Evolutionary conservation across 495 filamentous ascomycete genomes (phyloP).

Genomic region (Podospora bellae-mahoneyi): DNA sequence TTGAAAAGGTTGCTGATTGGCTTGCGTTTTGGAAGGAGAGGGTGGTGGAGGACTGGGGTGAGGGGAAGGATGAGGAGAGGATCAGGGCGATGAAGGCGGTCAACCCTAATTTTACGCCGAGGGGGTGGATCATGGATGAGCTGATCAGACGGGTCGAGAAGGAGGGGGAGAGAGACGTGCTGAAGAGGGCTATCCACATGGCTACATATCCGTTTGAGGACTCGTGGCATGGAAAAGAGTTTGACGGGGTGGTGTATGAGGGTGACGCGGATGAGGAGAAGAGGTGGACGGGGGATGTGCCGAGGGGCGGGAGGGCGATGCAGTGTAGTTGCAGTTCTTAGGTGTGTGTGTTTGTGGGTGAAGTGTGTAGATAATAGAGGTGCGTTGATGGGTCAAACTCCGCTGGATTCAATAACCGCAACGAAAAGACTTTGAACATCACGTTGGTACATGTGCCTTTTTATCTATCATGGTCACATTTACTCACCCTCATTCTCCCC

Average conservation of each 20-base stretch:
- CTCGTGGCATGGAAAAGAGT: slow-evolving; percentile 54
- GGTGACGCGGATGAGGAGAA: slow-evolving; percentile 64
- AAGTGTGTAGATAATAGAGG: no score
- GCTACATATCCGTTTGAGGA: slow-evolving; percentile 80
- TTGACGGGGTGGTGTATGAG: slow-evolving; percentile 38
- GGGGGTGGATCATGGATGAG: slow-evolving; percentile 91
- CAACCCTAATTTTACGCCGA: slow-evolving; percentile 88
- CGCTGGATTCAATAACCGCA: no score
- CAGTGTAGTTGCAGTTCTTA: slow-evolving; percentile 81
- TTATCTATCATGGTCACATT: no score
- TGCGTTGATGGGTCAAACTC: no score
- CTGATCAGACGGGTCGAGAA: slow-evolving; percentile 84
- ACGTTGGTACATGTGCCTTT: no score
- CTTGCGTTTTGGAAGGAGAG: slow-evolving; percentile 66
- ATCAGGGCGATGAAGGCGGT: slow-evolving; percentile 71
- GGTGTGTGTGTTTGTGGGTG: background rate
- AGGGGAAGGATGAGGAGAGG: slow-evolving; percentile 57
- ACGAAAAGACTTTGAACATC: no score
- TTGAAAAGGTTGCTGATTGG: slow-evolving; percentile 67
- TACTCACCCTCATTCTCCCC: background rate
- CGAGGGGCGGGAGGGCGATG: slow-evolving; percentile 68
- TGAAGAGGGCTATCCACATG: slow-evolving; percentile 74
- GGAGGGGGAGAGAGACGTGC: slow-evolving; percentile 72
- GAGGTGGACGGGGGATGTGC: slow-evolving; percentile 86
- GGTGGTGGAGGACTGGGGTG: slow-evolving; percentile 74